Percentiles rank a stretch among this genome's conserved stretches.
phyloP scores from a whole-genome alignment of 441 rosid genomes.

The Manihot esculenta region DNA sequence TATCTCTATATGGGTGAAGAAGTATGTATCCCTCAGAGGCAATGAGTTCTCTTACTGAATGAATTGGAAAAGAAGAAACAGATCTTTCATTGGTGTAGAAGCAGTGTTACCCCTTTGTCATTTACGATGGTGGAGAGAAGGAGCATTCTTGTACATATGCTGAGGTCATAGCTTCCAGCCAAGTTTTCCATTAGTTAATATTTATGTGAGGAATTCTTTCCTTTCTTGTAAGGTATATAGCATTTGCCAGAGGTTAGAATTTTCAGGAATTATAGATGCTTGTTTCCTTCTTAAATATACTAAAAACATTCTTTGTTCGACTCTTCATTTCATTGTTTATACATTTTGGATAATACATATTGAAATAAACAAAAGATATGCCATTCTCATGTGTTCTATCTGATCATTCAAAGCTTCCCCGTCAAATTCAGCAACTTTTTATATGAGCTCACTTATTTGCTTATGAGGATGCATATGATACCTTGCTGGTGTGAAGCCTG shows the following conservation, averaged over 20 bases:
- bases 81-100: neutral
- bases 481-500: constrained; percentile 10
- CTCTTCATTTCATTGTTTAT: neutral
- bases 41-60: constrained; percentile 80
- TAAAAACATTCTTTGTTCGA: constrained; percentile 12
- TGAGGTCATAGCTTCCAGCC: neutral
- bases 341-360: neutral
- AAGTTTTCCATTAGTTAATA: neutral
- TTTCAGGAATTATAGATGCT: constrained; percentile 16
- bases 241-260: constrained; percentile 10
- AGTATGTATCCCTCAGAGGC: constrained; percentile 78
- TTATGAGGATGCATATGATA: neutral
- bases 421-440: constrained; percentile 4
- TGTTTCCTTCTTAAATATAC: constrained; percentile 1
- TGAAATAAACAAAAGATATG: too few relatives aligned
- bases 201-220: neutral
- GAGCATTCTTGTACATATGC: constrained; percentile 17
- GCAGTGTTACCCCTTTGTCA: neutral
- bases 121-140: neutral
- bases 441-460: neutral
- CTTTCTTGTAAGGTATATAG: constrained; percentile 7
- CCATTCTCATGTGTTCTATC: neutral
- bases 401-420: neutral
- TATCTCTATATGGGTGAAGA: constrained; percentile 88
- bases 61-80: constrained; percentile 4